Conservation (phyloP, 129 eudicot genomes). For the Heracleum sosnowskyi region DNA sequence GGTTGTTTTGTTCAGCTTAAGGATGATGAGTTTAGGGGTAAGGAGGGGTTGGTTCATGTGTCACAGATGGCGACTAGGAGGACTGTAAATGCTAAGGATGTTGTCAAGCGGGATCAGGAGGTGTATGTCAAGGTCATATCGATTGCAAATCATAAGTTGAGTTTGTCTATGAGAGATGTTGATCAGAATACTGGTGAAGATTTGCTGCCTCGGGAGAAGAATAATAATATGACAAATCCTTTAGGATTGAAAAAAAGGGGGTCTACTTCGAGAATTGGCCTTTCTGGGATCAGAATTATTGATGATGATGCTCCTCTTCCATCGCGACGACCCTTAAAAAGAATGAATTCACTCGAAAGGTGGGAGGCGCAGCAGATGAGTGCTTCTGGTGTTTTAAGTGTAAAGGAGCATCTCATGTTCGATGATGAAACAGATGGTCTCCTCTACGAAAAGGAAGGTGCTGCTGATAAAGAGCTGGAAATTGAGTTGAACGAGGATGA, state of each 20-base stretch:
- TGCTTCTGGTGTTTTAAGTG: conserved; percentile 75
- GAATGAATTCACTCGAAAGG: conserved; percentile 75
- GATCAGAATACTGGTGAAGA: conserved; percentile 31
- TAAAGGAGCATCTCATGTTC: conserved; percentile 57
- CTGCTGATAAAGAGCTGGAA: conserved; percentile 74
- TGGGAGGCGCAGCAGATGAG: conserved; percentile 86
- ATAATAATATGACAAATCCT: conserved; percentile 23
- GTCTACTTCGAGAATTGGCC: conserved; percentile 40
- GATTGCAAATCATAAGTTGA: no score
- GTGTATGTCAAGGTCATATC: no score
- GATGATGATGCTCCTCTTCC: conserved; percentile 50
- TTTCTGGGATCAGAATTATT: conserved; percentile 54
- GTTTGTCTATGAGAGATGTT: no score
- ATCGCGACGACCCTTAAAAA: conserved; percentile 60
- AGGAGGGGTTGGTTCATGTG: conserved; percentile 72
- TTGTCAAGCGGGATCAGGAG: conserved; percentile 1
- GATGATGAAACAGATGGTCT: conserved; percentile 62
- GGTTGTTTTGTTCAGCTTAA: conserved; percentile 79
- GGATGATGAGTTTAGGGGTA: conserved; percentile 43
- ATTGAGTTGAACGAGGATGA: conserved; percentile 78
- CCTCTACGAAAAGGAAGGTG: conserved; percentile 38
- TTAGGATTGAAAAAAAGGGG: conserved; percentile 18
- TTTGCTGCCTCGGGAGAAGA: conserved; percentile 64
- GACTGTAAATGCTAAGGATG: conserved; percentile 53
- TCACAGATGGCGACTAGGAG: conserved; percentile 71